Evolutionary conservation across 495 filamentous ascomycete species (phyloP), one percentile per base, ranked within the genome.

Genomic region (Trichocladium antarcticum): DNA sequence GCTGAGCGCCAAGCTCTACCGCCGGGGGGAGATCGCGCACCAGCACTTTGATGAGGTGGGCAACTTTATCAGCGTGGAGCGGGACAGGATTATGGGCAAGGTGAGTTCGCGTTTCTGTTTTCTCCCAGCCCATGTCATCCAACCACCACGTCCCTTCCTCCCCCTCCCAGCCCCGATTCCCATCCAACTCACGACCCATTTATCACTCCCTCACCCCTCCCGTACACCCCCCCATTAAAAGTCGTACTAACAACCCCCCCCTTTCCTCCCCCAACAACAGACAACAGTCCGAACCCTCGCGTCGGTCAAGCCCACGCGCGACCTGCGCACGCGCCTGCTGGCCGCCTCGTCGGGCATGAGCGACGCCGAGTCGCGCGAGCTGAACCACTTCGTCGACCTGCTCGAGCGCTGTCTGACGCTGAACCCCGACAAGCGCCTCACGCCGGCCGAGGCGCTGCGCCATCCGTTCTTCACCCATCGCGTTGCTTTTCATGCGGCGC

Each of bases 341-440:
- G 79, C 80, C 34, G 83, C 84, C 44, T 82, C 82, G 1, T 83
- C 79, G 14, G 80, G 79, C 29, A 78, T 94, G 73, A 76, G 68
- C 20, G 84, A 90, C 49, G 66, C 70, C 11, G 89, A 94, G 62
- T 73, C 74, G 42, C 86, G 84, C 59, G 87, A 95, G 60, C 67
- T 95, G 49, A 76, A 79, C 27, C 68, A 79, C 40, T 97, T 98
- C 66, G 71, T 86, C 43, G 88, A 96, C 60, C 67, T 98, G 43
- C 66, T 98, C 32, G 88, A 94, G 53, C 79, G 81, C 14, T 97
- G 92, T 50, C 65, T 98, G 61, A 80, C 79, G 52, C 75, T 95
- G 27, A 95, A 96, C 61, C 85, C 89, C n/a, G 93, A 95, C 66
- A 92, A 89, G 67, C 76, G 92, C 41, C 84, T 85, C 62, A 90